Evolutionary conservation across 345 rosid genomes (phyloP).

Genomic region (Rhizophora mangle): DNA sequence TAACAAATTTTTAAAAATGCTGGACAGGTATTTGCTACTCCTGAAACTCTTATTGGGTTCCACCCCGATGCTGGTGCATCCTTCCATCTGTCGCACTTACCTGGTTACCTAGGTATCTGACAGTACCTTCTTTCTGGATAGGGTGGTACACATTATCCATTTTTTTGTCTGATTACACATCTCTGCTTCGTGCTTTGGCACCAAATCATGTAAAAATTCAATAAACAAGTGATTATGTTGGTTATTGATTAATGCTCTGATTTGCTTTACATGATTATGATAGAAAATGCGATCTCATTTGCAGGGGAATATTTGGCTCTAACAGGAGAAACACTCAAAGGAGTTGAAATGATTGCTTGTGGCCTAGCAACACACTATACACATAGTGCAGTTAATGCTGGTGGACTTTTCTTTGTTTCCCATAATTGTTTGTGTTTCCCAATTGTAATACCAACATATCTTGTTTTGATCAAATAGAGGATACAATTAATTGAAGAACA

Average conservation of each 20-base stretch:
- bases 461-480: conserved; percentile 41
- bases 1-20: neutral
- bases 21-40: conserved; percentile 86
- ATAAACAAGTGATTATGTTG: no score
- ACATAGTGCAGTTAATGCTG: conserved; percentile 45
- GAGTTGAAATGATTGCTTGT: conserved; percentile 86
- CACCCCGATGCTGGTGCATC: conserved; percentile 99
- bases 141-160: no score
- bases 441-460: conserved; percentile 4
- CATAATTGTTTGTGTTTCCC: conserved; percentile 9
- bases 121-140: neutral
- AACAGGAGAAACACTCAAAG: conserved; percentile 77
- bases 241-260: neutral
- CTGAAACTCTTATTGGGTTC: conserved; percentile 88
- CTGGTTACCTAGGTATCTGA: conserved; percentile 74
- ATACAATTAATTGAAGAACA: conserved; percentile 58
- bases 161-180: no score
- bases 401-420: neutral
- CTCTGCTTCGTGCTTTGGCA: no score
- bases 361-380: conserved; percentile 88
- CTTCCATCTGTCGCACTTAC: conserved; percentile 77
- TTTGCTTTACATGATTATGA: neutral
- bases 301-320: conserved; percentile 91
- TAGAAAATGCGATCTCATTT: conserved; percentile 20
- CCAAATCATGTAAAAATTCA: no score